phyloP scores from a whole-genome alignment of 371 early-diverging fungal species.

The Mucor mucedo region DNA sequence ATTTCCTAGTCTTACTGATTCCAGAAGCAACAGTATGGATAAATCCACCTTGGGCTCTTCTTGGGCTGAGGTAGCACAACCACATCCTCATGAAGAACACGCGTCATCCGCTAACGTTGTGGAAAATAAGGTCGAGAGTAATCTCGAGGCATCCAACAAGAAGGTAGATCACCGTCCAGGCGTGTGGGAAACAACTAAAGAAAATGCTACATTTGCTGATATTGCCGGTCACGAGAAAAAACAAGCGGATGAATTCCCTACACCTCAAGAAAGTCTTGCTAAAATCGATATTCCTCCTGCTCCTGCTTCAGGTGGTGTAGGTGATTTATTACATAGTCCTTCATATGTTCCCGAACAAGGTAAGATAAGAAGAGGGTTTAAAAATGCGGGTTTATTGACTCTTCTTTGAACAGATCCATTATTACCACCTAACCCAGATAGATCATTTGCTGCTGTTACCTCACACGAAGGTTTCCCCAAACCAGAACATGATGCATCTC shows the following conservation, averaged over 20 bases:
- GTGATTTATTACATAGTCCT: conserved; percentile 30
- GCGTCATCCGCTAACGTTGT: conserved; percentile 1
- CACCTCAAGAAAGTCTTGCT: conserved; percentile 31
- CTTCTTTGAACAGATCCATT: conserved; percentile 19
- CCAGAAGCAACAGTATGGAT: conserved; percentile 3
- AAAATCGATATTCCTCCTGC: conserved; percentile 4
- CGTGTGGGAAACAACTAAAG: conserved; percentile 24
- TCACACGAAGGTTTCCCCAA: conserved; percentile 44
- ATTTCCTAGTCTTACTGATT: conserved; percentile 32
- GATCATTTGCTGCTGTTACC: conserved; percentile 47
- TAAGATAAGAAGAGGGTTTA: conserved; percentile 1
- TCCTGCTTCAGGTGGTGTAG: conserved; percentile 37
- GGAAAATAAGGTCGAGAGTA: too few species aligned
- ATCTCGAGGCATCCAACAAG: background rate
- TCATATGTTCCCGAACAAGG: background rate
- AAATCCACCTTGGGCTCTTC: conserved; percentile 27
- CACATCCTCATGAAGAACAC: conserved; percentile 3
- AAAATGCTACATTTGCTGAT: conserved; percentile 31
- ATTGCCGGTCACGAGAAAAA: conserved; percentile 32
- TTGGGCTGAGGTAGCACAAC: conserved; percentile 38
- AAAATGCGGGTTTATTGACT: background rate
- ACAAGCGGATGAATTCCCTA: conserved; percentile 39
- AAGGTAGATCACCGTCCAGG: conserved; percentile 18
- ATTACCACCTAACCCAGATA: conserved; percentile 44
- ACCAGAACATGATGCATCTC: conserved; percentile 23